Evolutionary conservation across 257 asterid species (phyloP).

Genomic region (Penstemon eatonii): DNA sequence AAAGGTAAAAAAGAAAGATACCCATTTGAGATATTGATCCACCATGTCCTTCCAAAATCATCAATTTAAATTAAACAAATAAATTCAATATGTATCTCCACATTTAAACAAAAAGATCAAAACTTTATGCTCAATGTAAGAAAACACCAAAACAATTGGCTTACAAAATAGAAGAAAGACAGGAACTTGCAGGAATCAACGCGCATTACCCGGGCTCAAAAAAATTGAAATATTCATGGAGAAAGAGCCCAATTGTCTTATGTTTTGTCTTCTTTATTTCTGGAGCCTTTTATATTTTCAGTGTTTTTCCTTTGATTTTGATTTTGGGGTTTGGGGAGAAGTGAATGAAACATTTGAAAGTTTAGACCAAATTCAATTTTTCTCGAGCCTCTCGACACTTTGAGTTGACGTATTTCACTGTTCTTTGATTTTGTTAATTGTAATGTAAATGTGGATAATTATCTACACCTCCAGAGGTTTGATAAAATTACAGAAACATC

Average conservation of each 20-base stretch:
- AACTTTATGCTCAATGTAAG: conserved; percentile 32
- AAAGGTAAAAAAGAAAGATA: conserved; percentile 20
- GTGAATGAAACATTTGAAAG: too few species aligned
- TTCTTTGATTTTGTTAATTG: too few species aligned
- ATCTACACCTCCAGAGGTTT: too few species aligned
- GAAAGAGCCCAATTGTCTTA: conserved; percentile 26
- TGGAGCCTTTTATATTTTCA: too few species aligned
- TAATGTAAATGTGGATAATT: too few species aligned
- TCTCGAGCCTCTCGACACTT: too few species aligned
- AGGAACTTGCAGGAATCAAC: conserved; percentile 34
- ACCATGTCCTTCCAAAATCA: conserved; percentile 13
- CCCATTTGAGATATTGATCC: conserved; percentile 32
- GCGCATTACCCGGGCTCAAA: conserved; percentile 35
- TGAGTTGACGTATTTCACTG: too few species aligned
- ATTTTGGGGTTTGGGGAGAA: too few species aligned
- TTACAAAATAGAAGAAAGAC: conserved; percentile 19
- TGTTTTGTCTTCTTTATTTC: not conserved
- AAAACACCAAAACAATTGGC: conserved; percentile 12
- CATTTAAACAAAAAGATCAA: conserved; percentile 18
- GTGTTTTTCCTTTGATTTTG: too few species aligned
- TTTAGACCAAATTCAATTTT: too few species aligned
- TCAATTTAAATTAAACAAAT: conserved; percentile 25
- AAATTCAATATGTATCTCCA: conserved; percentile 24
- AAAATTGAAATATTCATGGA: conserved; percentile 39
- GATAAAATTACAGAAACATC: too few species aligned